Conservation (phyloP, 768 basidiomycete genomes). For the Astraeus odoratus region DNA sequence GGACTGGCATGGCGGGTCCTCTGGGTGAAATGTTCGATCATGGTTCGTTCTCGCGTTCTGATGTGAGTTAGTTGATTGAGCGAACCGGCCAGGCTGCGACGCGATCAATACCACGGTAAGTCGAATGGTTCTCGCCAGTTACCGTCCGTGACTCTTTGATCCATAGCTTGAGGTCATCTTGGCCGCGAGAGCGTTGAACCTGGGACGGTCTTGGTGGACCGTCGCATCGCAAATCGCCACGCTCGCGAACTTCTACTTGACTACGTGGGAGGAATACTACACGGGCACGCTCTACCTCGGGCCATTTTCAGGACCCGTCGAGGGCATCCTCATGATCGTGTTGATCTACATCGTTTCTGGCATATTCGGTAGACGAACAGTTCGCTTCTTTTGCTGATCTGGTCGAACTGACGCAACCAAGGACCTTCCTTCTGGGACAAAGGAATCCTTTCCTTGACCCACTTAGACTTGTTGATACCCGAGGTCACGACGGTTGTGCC, state of each 20-base stretch:
- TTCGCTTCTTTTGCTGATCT: not conserved
- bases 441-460: slow-evolving; percentile 51
- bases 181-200: slow-evolving; percentile 75
- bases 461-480: slow-evolving; percentile 46
- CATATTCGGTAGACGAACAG: slow-evolving; percentile 48
- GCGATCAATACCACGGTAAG: slow-evolving; percentile 90
- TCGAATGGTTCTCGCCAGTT: not conserved
- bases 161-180: slow-evolving; percentile 81
- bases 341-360: slow-evolving; percentile 74
- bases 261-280: slow-evolving; percentile 82
- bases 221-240: slow-evolving; percentile 74
- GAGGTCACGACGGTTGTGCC: slow-evolving; percentile 44
- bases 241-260: slow-evolving; percentile 64
- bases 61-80: not conserved
- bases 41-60: slow-evolving; percentile 39
- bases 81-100: slow-evolving; percentile 60
- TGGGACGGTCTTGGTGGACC: slow-evolving; percentile 97
- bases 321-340: slow-evolving; percentile 87
- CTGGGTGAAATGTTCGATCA: slow-evolving; percentile 98
- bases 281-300: slow-evolving; percentile 91
- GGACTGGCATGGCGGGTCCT: slow-evolving; percentile 97
- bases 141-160: not conserved
- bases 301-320: slow-evolving; percentile 91
- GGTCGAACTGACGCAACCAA: slow-evolving; percentile 21
- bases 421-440: slow-evolving; percentile 81